These are phyloP conservation scores for Paracamarosporium sp. DNA, from an alignment of 2,329 filamentous ascomycete genomes.

Conservation along the genomic window DNA sequence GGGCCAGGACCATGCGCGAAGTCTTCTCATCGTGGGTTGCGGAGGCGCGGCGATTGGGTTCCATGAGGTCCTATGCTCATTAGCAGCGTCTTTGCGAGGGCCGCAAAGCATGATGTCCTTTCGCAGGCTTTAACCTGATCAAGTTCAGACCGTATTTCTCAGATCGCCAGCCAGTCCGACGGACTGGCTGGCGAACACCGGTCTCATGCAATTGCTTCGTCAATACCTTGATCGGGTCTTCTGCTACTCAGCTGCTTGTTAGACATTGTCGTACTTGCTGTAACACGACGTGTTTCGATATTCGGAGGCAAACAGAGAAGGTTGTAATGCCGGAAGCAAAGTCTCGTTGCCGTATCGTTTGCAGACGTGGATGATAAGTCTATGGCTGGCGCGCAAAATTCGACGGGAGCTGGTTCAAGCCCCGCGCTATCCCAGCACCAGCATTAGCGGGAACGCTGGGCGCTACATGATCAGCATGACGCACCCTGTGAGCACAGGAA, in stretches of 20 bases:
- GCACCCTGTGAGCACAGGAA: background rate
- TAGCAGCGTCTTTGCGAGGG: conserved; percentile 32
- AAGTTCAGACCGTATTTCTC: conserved; percentile 64
- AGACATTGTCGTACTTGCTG: conserved; percentile 34
- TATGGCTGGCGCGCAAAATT: background rate
- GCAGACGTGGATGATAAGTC: background rate
- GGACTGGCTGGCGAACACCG: conserved; percentile 40
- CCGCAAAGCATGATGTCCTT: conserved; percentile 59
- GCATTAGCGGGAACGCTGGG: background rate
- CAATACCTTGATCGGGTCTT: conserved; percentile 47
- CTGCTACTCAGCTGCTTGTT: conserved; percentile 41
- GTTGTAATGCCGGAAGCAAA: background rate
- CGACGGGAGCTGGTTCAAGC: background rate
- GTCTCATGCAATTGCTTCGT: conserved; percentile 45
- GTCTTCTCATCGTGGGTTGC: conserved; percentile 27
- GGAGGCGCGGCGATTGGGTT: conserved; percentile 14
- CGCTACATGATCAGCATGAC: background rate
- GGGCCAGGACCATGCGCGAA: conserved; percentile 28
- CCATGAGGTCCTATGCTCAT: conserved; percentile 44
- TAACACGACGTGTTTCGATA: background rate
- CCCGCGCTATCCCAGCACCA: background rate
- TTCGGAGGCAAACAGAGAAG: background rate
- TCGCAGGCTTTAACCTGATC: conserved; percentile 62
- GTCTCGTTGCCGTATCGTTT: background rate
- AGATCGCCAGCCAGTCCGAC: conserved; percentile 45